Evolutionary conservation across 768 basidiomycete genomes (phyloP).

Genomic region (Rhodotorula kratochvilovae): DNA sequence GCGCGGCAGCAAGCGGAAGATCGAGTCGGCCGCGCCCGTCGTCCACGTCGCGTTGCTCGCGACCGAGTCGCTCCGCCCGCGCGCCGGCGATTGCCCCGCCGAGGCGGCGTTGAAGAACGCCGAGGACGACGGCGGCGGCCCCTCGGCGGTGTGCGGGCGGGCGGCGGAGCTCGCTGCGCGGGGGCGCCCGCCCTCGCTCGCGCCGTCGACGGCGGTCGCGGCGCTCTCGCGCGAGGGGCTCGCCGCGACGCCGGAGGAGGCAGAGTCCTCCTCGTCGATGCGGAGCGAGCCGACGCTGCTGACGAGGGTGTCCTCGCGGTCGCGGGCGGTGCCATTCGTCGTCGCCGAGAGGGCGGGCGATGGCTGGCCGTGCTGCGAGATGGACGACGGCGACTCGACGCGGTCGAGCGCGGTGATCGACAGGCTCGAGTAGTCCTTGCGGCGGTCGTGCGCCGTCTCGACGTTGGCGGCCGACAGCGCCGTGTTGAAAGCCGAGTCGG

Average conservation of each 20-base stretch:
- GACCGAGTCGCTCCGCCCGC: conserved; percentile 43
- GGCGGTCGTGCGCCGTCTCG: conserved; percentile 17
- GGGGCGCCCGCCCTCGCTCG: background rate
- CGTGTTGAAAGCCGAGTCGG: conserved; percentile 31
- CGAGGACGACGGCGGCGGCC: background rate
- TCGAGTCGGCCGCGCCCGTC: conserved; percentile 75
- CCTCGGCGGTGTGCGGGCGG: conserved; percentile 1
- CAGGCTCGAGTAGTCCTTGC: conserved; percentile 10
- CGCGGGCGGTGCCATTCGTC: too few species aligned
- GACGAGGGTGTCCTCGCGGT: conserved; percentile 1
- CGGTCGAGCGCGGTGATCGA: conserved; percentile 36
- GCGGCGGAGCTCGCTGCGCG: background rate
- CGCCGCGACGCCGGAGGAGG: conserved; percentile 1
- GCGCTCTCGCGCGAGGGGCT: conserved; percentile 45
- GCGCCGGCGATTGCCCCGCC: conserved; percentile 25
- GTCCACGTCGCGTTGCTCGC: conserved; percentile 59
- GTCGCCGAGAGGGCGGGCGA: background rate
- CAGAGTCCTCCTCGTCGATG: conserved; percentile 23
- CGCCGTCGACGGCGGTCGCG: conserved; percentile 15
- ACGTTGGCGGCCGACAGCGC: conserved; percentile 8
- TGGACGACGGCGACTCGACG: conserved; percentile 25
- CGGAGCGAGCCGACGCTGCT: conserved; percentile 17
- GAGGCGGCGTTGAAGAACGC: background rate
- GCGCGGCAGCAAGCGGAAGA: conserved; percentile 90
- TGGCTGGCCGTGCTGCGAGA: background rate